phyloP scores from a whole-genome alignment of 352 stramenopile species.

The Globisporangium yorkense region DNA sequence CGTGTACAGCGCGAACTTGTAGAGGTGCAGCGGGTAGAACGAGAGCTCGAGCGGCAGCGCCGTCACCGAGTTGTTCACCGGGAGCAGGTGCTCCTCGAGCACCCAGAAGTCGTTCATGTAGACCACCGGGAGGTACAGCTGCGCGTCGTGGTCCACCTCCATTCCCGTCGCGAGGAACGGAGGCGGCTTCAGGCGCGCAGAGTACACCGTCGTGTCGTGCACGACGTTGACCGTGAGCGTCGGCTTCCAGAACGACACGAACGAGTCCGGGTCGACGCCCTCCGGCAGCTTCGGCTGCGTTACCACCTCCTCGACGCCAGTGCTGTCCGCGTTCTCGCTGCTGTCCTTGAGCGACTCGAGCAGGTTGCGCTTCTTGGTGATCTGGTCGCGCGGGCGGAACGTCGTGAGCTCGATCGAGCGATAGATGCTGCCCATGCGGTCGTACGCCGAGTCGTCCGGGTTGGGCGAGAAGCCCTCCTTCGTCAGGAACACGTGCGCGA shows the following conservation, averaged over 20 bases:
- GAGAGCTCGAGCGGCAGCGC: constrained; percentile 78
- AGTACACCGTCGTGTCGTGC: constrained; percentile 67
- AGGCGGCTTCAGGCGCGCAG: constrained; percentile 39
- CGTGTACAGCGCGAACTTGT: constrained; percentile 92
- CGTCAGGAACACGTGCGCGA: constrained; percentile 83
- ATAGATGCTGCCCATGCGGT: constrained; percentile 47
- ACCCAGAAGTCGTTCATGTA: constrained; percentile 95
- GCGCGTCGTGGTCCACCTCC: constrained; percentile 42
- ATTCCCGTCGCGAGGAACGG: constrained; percentile 65
- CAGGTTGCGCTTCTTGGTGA: constrained; percentile 77
- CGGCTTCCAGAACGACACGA: constrained; percentile 82
- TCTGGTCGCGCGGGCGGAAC: constrained; percentile 70
- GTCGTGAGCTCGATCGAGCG: constrained; percentile 55
- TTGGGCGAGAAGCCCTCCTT: constrained; percentile 69
- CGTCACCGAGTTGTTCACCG: constrained; percentile 87
- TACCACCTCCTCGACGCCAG: constrained; percentile 10
- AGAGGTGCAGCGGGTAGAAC: constrained; percentile 83
- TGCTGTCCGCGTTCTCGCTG: not conserved
- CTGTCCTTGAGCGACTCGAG: constrained; percentile 21
- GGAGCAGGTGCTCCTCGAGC: constrained; percentile 78
- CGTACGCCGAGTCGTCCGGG: constrained; percentile 50
- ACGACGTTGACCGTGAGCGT: constrained; percentile 62
- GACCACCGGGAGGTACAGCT: constrained; percentile 86
- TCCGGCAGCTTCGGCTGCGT: constrained; percentile 5
- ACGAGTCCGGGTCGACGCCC: constrained; percentile 29